Percentiles rank a stretch among this genome's conserved stretches.
These are phyloP conservation scores for Epithele typhae DNA, from an alignment of 768 basidiomycete species.

Conservation along the genomic window DNA sequence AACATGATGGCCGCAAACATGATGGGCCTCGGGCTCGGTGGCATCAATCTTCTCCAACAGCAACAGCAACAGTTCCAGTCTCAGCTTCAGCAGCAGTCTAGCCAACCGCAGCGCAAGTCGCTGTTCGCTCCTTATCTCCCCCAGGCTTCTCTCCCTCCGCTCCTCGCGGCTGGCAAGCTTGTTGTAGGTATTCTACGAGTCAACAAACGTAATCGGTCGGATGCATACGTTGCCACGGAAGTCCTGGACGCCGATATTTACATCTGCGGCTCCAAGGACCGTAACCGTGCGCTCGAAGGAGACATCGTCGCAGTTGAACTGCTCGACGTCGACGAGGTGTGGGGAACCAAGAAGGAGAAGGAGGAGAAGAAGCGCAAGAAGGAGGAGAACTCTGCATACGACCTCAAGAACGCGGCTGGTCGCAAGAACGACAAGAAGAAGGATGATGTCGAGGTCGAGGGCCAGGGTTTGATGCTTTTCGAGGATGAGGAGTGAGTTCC, in stretches of 20 bases:
- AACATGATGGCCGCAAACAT: constrained; percentile 97
- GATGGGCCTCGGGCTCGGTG: constrained; percentile 84
- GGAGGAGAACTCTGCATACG: constrained; percentile 97
- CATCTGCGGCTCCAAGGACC: constrained; percentile 97
- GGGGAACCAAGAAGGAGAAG: constrained; percentile 99
- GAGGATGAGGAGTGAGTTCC: constrained; percentile 88
- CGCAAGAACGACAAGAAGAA: constrained; percentile 99
- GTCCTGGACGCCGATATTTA: constrained; percentile 99
- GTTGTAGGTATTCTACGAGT: constrained; percentile 96
- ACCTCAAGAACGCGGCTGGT: constrained; percentile 65
- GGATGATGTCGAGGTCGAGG: constrained; percentile 99
- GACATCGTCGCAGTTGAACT: constrained; percentile 98
- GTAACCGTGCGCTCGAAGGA: constrained; percentile 96
- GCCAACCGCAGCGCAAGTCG: constrained; percentile 93
- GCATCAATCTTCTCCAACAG: constrained; percentile 84
- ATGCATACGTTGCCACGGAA: constrained; percentile 98
- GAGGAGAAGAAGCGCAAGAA: constrained; percentile 99
- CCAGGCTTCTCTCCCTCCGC: constrained; percentile 93
- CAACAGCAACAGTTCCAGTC: constrained; percentile 95
- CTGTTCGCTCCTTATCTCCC: constrained; percentile 98
- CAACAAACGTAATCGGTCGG: constrained; percentile 97
- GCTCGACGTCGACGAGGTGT: constrained; percentile 95
- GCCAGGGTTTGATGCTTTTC: constrained; percentile 93
- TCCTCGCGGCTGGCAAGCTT: constrained; percentile 93
- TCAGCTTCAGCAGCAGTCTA: constrained; percentile 89